Evolutionary conservation across 208 protist species (phyloP), one percentile per base, ranked within the genome.

Genomic region (Angomonas desouzai): DNA sequence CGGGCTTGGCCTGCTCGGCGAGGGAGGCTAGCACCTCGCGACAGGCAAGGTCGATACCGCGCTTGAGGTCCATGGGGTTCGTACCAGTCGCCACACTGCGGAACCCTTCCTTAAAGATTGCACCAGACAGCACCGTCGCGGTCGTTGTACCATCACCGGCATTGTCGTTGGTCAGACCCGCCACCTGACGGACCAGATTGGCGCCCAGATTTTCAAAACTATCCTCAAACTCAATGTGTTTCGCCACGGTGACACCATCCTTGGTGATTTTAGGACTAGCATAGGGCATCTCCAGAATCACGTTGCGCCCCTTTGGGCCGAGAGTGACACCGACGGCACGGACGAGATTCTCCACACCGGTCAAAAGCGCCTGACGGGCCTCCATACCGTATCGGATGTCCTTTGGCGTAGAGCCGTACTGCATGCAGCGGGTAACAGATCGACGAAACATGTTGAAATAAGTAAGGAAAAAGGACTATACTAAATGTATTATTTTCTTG

Each of bases 241-340:
- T 99, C 27, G 98, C 99, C 1, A 99, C 99, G 23, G 98, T 99
- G 18, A 99, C 98, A 79, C 99, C 99, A 66, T 99, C 99, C 86
- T 99, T 99, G 45, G 99, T 99, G 81, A 99, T 99, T 67, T 99
- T 99, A 28, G 99, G 98, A 36, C 89, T 70, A 30, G 97, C 97
- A 79, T 98, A 99, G 29, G 89, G 77, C 86, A 99, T 97, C 65
- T 99, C 98, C 3, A 99, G 88, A 27, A 99, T 93, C 0, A 99
- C 98, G 72, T 99, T 99, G 58, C 98, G 84, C 23, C 98, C 98
- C 79, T 98, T 99, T 49, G 99, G 99, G 7, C 99, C 99, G 18
- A 99, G 89, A 18, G 98, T 99, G 25, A 98, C 92, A 40, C 94
- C 85, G 9, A 99, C 98, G 4, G 98, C 97, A 55, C 96, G 93